A percentile compares a stretch with the other conserved stretches of the same genome.
phyloP scores from a whole-genome alignment of 2,329 filamentous ascomycete species.

The Simplicillium sp. region DNA sequence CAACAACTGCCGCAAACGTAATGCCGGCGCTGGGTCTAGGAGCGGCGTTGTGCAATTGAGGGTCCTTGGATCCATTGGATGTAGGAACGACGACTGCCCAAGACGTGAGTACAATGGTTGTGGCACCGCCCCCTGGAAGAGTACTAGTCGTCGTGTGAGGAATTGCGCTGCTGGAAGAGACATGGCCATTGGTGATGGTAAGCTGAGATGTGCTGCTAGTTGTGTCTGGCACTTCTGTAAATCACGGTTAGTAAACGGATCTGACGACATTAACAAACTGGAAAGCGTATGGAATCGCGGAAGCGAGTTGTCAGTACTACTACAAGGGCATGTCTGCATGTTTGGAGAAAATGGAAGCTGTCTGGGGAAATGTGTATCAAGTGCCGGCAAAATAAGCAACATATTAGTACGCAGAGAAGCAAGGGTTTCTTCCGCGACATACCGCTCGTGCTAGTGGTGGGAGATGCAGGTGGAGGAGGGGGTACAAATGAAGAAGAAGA shows the following conservation, averaged over 20 bases:
- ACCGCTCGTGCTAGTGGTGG: constrained; percentile 17
- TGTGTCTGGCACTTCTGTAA: constrained; percentile 6
- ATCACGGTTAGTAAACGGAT: not conserved
- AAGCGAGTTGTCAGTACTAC: no score
- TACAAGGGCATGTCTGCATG: no score
- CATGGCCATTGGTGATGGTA: constrained; percentile 22
- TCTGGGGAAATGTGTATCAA: no score
- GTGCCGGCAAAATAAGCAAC: constrained; percentile 6
- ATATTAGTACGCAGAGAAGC: not conserved
- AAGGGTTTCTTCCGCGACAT: no score
- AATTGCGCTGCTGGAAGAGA: constrained; percentile 25
- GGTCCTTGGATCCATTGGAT: constrained; percentile 16
- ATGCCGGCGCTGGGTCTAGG: constrained; percentile 12
- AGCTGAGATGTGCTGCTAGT: constrained; percentile 12
- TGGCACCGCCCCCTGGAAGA: constrained; percentile 30
- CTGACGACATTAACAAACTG: no score
- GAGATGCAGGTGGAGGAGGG: constrained; percentile 3
- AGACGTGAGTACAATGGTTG: constrained; percentile 38
- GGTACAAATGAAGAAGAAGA: constrained; percentile 11
- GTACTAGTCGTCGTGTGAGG: constrained; percentile 35
- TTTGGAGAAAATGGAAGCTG: no score
- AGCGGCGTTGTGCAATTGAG: constrained; percentile 28
- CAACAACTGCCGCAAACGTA: constrained; percentile 13
- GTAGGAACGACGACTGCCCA: constrained; percentile 34
- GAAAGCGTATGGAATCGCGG: no score